Evolutionary conservation across 2,329 filamentous ascomycete genomes (phyloP).

Genomic region (Emmonsiellopsis sp.): DNA sequence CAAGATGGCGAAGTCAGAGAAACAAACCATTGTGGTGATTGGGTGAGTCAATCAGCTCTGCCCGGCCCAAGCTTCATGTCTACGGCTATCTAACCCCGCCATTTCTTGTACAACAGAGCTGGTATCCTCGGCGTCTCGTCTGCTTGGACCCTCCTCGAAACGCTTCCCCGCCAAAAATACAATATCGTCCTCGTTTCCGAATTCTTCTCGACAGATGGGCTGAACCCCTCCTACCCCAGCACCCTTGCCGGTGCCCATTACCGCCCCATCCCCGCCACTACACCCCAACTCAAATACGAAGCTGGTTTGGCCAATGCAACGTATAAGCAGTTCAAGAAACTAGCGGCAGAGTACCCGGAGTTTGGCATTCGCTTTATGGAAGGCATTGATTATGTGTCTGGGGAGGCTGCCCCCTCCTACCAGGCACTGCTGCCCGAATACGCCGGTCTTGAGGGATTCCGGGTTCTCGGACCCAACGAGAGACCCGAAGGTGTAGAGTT

Average conservation of each 20-base stretch:
- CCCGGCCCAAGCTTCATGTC: conserved; percentile 5
- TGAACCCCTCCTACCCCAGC: conserved; percentile 34
- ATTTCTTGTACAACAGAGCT: conserved; percentile 19
- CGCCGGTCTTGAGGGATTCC: conserved; percentile 26
- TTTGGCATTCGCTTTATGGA: conserved; percentile 28
- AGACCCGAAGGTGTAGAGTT: conserved; percentile 28
- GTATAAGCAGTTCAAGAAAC: conserved; percentile 27
- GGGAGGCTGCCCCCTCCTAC: conserved; percentile 9
- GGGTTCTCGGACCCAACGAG: conserved; percentile 19
- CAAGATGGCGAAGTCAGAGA: neutral
- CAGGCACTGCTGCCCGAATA: conserved; percentile 29
- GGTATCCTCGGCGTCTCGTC: conserved; percentile 32
- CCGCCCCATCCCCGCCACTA: conserved; percentile 33
- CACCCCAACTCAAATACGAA: conserved; percentile 27
- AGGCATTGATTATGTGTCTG: conserved; percentile 32
- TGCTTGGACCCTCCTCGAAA: conserved; percentile 23
- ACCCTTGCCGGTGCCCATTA: conserved; percentile 40
- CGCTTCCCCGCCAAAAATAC: conserved; percentile 17
- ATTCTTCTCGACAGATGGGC: conserved; percentile 27
- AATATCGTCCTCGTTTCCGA: conserved; percentile 31
- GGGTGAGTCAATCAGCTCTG: conserved; percentile 18
- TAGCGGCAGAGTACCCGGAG: conserved; percentile 25
- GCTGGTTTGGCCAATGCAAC: conserved; percentile 29
- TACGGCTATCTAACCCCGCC: neutral
- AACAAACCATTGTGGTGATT: conserved; percentile 27